phyloP scores from a whole-genome alignment of 345 rosid genomes.

The Clausena lansium region DNA sequence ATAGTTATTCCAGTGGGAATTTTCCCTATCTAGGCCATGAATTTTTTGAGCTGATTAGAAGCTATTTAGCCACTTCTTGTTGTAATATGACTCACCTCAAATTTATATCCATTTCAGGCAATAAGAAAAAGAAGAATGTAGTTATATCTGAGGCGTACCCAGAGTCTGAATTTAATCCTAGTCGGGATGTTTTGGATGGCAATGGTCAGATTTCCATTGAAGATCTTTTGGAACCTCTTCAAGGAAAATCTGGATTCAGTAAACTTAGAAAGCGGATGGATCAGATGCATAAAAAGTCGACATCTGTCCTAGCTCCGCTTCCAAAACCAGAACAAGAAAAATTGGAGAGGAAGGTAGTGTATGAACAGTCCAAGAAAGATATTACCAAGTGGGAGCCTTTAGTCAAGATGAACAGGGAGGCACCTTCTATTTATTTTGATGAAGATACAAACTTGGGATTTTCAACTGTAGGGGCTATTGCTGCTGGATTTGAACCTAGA shows the following conservation, averaged over 20 bases:
- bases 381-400: conserved; percentile 73
- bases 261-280: conserved; percentile 52
- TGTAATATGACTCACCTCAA: conserved; percentile 7
- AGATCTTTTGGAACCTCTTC: conserved; percentile 69
- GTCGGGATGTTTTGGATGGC: conserved; percentile 76
- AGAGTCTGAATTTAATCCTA: conserved; percentile 90
- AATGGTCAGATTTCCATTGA: conserved; percentile 49
- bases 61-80: not conserved
- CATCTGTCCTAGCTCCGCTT: conserved; percentile 72
- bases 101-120: conserved; percentile 38
- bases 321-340: conserved; percentile 66
- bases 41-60: not conserved
- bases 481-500: conserved; percentile 88
- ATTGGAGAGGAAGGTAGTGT: conserved; percentile 73
- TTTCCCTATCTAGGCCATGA: not conserved
- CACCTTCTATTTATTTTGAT: conserved; percentile 71
- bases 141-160: conserved; percentile 75
- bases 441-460: conserved; percentile 64
- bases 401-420: conserved; percentile 85
- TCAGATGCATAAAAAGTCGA: conserved; percentile 47
- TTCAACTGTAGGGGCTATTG: conserved; percentile 94
- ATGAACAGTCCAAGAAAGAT: conserved; percentile 55
- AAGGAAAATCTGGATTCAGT: conserved; percentile 57
- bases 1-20: not conserved
- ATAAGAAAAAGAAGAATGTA: conserved; percentile 47